These are phyloP conservation scores for Hyaloscypha finlandica DNA, from an alignment of 495 filamentous ascomycete genomes.

Conservation along the genomic window DNA sequence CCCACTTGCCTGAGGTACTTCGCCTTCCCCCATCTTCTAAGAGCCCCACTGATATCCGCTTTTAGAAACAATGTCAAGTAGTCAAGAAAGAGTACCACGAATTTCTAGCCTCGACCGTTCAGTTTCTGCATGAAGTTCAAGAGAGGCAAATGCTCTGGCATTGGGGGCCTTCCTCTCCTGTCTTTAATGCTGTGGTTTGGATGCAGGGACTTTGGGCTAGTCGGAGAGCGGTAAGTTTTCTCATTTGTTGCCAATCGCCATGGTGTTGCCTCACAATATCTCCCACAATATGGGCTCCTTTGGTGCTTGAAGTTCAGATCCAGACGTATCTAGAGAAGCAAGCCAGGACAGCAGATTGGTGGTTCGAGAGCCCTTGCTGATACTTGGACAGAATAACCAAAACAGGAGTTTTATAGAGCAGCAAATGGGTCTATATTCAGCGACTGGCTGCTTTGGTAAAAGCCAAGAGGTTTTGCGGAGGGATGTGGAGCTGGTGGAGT, in stretches of 20 bases:
- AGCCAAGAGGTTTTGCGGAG: constrained; percentile 32
- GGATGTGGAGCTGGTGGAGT: constrained; percentile 35
- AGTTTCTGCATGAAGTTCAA: constrained; percentile 26
- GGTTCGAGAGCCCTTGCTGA: not conserved
- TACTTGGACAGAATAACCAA: constrained; percentile 25
- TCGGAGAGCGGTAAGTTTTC: constrained; percentile 20
- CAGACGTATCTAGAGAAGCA: not conserved
- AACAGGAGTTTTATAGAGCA: constrained; percentile 34
- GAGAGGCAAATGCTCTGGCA: constrained; percentile 25
- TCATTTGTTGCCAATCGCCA: not conserved
- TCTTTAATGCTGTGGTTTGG: constrained; percentile 27
- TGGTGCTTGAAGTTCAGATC: too few species aligned
- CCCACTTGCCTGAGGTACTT: not conserved
- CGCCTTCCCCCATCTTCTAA: not conserved
- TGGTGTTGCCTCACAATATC: not conserved
- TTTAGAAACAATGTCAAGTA: constrained; percentile 12
- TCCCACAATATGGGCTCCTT: not conserved
- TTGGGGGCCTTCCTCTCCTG: constrained; percentile 19
- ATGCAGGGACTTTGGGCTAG: constrained; percentile 35
- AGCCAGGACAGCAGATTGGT: not conserved
- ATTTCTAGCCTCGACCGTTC: constrained; percentile 26
- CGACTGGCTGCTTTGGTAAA: constrained; percentile 29
- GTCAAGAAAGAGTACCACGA: constrained; percentile 27
- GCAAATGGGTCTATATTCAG: constrained; percentile 24
- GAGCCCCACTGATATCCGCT: not conserved